A percentile compares a stretch with the other conserved stretches of the same genome.
These are phyloP conservation scores for Solanum hybrid DNA, from an alignment of 305 asterid species.

Conservation along the genomic window DNA sequence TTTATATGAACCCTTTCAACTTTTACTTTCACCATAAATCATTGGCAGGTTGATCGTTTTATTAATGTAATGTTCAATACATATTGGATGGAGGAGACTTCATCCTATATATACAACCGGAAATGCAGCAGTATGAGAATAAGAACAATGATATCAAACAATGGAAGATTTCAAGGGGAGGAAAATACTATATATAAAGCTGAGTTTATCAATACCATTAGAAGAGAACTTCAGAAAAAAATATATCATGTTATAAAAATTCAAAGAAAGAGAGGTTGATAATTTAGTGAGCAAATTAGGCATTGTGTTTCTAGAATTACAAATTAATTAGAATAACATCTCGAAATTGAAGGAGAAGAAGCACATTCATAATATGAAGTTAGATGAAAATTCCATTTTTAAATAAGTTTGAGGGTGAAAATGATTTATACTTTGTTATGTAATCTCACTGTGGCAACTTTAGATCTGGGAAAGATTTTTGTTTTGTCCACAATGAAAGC, in stretches of 20 bases:
- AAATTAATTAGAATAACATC: background rate
- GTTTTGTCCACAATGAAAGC: background rate
- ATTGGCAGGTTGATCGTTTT: background rate
- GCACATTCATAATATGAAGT: background rate
- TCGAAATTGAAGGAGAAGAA: background rate
- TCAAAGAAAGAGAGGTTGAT: background rate
- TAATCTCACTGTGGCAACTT: background rate
- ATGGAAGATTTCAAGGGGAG: background rate
- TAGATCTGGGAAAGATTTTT: background rate
- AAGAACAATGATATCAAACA: background rate
- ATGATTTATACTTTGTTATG: background rate
- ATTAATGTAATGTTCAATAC: background rate
- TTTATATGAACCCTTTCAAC: background rate
- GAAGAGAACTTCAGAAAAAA: background rate
- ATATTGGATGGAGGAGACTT: background rate
- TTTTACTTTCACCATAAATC: background rate
- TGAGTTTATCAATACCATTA: background rate
- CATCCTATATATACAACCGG: background rate
- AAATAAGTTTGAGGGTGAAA: background rate
- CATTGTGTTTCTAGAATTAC: background rate
- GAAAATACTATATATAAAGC: background rate
- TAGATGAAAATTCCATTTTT: background rate
- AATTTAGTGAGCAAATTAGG: background rate
- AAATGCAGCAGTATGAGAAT: background rate
- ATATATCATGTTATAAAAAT: background rate